phyloP scores from a whole-genome alignment of 2,329 filamentous ascomycete species.

The Colletotrichum echinochloae region DNA sequence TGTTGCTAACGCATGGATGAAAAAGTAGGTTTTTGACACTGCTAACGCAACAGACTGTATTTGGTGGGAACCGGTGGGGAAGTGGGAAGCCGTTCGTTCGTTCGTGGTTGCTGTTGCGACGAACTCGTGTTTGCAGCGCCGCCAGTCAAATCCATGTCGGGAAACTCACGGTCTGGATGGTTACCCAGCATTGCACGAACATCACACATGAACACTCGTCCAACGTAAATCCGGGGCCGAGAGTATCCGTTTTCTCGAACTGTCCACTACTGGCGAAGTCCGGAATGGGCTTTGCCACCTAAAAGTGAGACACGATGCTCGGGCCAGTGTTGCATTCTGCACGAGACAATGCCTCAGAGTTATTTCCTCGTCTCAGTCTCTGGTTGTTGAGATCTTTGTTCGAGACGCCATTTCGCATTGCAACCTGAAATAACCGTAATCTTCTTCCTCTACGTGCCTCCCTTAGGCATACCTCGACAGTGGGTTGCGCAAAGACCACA shows the following conservation, averaged over 20 bases:
- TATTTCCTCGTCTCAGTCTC: conserved; percentile 9
- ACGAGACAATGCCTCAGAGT: conserved; percentile 26
- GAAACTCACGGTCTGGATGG: background rate
- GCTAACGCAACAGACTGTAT: too few relatives aligned
- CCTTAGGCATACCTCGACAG: conserved; percentile 3
- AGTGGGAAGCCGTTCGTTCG: conserved; percentile 15
- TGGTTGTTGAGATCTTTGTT: conserved; percentile 10
- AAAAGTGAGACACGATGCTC: conserved; percentile 19
- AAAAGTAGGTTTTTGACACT: too few relatives aligned
- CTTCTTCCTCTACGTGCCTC: background rate
- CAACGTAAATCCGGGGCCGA: background rate
- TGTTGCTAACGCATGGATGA: too few relatives aligned
- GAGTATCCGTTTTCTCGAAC: background rate
- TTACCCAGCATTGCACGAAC: background rate
- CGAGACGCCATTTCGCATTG: conserved; percentile 15
- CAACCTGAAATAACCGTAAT: background rate
- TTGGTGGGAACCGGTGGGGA: conserved; percentile 39
- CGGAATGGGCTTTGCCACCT: conserved; percentile 12
- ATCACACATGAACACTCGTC: background rate
- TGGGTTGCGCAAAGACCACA: background rate
- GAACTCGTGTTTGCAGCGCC: conserved; percentile 28
- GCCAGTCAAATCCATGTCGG: background rate
- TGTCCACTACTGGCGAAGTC: conserved; percentile 17
- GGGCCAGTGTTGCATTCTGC: conserved; percentile 29
- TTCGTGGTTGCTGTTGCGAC: conserved; percentile 23